Base-by-base conservation (phyloP, 2,329 filamentous ascomycete genomes). In the Colletotrichum gigasporum region DNA sequence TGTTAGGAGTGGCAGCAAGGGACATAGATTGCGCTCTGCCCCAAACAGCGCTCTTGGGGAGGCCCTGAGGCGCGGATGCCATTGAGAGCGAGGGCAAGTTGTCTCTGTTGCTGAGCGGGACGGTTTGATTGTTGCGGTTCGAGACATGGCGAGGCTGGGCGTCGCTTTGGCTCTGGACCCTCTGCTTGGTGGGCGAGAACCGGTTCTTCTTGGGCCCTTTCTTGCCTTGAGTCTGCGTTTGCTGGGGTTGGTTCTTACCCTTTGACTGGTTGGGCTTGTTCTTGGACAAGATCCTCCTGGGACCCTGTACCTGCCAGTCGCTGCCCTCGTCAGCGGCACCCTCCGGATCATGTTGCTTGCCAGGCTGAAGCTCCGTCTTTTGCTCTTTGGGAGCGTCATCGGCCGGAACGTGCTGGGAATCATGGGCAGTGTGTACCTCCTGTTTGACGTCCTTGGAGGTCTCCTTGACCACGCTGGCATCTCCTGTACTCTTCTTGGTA, bases 61-160 rank as follows among this genome's bases (percentile, higher is more conserved):
- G 60, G 54, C 14, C 44, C 45, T 2, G 59, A 32, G 26, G 18
- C 22, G 28, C 24, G 18, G 32, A 45, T 18, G 32, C 41, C 12
- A 51, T 30, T 2, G 69, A 69, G 35, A 73, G 56, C 5, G 65
- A 71, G 18, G 71, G 71, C 70, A 72, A 75, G 12, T 74, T 69
- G 1, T 72, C 67, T 8, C 58, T 68, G 53, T 68, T 69, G 20
- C 26, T 24, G 18, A 51, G 20, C 4, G 44, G 20, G n/a, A 24
- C 11, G 9, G 34, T 14, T 28, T 12, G 37, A 26, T 16, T 47
- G 32, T 37, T 22, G 22, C 24, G 14, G 3, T 34, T 50, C 8
- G 35, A 50, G 24, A 24, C 55, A n/a, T 39, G n/a, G 20, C 18
- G 44, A 14, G 26, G 42, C 26, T 32, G 32, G 16, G n/a, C 2